Evolutionary conservation across 371 early-diverging fungal species (phyloP), one percentile per base, ranked within the genome.

Genomic region (Mortierella sp.): DNA sequence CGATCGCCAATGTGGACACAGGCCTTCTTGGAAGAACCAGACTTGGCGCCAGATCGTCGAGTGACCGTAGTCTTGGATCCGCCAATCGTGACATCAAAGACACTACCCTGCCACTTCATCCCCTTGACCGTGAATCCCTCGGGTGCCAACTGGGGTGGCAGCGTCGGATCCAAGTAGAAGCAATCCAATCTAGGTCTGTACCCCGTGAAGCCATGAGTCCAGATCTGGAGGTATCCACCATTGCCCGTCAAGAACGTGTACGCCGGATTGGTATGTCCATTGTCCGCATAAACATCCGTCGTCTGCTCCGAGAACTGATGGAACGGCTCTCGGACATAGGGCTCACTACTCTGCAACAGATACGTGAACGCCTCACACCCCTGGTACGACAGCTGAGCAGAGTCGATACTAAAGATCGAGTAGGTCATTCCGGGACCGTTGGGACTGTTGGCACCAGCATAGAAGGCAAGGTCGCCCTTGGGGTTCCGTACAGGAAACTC

Each of bases 401-500:
- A 72, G 39, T 70, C 73, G 24, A 80, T 80, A 26, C 81, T 70
- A 66, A 77, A 80, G 52, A 80, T 77, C 10, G 81, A 80, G 50
- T 80, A 80, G 24, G 81, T 80, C 81, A 80, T 80, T 1, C 77
- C 81, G 1, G 81, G 81, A 1, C 81, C 81, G 43, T 80, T 80
- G 22, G 81, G 77, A 31, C 81, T 80, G 53, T 47, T 80, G 14
- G 81, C 81, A 13, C 81, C 81, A 4, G 81, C 73, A 31, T 80
- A 80, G 48, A 80, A 80, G 0, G 77, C 74, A 47, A 80, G 7
- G 26, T 80, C 81, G 24, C 63, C 71, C 16, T 39, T 31, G 6
- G 81, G 48, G n/a, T 80, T 68, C 1, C 41, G 66, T 3, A 80
- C 77, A 19, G 24, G 58, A 53, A 29, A 80, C 41, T 80, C 76